These are phyloP conservation scores for Jacaranda mimosifolia DNA, from an alignment of 257 asterid genomes.

Conservation along the genomic window DNA sequence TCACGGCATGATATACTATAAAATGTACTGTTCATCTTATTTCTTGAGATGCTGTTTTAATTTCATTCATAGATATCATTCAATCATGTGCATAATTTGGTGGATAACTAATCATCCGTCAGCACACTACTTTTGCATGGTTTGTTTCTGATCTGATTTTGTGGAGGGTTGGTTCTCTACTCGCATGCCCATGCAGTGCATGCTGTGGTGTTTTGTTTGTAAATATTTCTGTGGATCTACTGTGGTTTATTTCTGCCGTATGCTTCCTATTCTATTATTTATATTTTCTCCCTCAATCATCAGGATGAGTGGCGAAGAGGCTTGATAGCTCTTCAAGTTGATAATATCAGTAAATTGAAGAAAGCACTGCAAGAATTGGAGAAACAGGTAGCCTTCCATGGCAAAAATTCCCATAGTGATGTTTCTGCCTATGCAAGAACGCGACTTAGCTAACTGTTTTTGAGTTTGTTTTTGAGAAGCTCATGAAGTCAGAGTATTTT, in stretches of 20 bases:
- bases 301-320: conserved; percentile 95
- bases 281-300: conserved; percentile 22
- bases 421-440: conserved; percentile 26
- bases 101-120: background rate
- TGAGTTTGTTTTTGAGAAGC: conserved; percentile 37
- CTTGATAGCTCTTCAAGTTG: conserved; percentile 75
- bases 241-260: too few species aligned
- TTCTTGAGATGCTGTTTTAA: conserved; percentile 20
- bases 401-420: conserved; percentile 11
- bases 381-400: conserved; percentile 63
- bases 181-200: background rate
- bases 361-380: conserved; percentile 81
- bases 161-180: background rate
- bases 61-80: background rate
- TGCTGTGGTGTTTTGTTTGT: too few species aligned
- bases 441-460: conserved; percentile 8
- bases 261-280: too few species aligned
- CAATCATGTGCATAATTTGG: background rate
- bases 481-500: conserved; percentile 62
- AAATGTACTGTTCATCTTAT: background rate
- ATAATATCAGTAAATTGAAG: conserved; percentile 71
- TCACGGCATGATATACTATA: background rate
- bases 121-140: too few species aligned
- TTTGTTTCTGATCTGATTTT: background rate
- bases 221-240: too few species aligned